Conservation (phyloP, 768 basidiomycete species). For the Fomitopsis serialis region DNA sequence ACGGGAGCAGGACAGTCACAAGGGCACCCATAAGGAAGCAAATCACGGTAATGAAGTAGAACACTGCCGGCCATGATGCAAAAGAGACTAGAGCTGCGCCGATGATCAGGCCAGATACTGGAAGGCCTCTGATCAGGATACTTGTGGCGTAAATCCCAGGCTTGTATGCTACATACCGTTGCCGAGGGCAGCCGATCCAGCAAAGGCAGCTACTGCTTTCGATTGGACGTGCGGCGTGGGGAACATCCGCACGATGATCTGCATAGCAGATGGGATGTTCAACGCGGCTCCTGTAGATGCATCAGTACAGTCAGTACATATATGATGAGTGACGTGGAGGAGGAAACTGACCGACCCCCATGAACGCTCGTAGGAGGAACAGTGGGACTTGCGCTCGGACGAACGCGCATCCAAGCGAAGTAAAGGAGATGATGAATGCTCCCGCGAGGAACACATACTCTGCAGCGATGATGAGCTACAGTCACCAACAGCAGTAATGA, state of each 20-base stretch:
- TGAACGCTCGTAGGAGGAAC: conserved; percentile 20
- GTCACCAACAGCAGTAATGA: background rate
- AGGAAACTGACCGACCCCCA: conserved; percentile 13
- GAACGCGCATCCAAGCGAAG: conserved; percentile 8
- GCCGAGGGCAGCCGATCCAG: conserved; percentile 35
- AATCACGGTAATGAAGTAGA: conserved; percentile 35
- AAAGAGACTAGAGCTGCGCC: conserved; percentile 27
- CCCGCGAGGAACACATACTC: conserved; percentile 15
- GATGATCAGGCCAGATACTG: conserved; percentile 24
- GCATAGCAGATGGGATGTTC: conserved; percentile 34
- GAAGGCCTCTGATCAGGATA: background rate
- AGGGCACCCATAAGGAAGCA: conserved; percentile 11
- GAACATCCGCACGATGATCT: conserved; percentile 38
- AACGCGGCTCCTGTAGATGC: conserved; percentile 26
- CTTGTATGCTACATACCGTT: conserved; percentile 22
- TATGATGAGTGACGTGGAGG: background rate
- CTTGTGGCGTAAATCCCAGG: too few relatives aligned
- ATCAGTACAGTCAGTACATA: background rate
- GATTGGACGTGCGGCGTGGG: conserved; percentile 34
- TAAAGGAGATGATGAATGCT: too few relatives aligned
- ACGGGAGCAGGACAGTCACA: conserved; percentile 1
- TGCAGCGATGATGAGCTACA: background rate
- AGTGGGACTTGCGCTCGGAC: conserved; percentile 16
- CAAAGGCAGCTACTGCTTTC: conserved; percentile 34
- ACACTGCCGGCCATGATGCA: conserved; percentile 35